Percentiles rank a stretch among this genome's conserved stretches.
phyloP scores from a whole-genome alignment of 345 rosid species.

The Citrus inodora region DNA sequence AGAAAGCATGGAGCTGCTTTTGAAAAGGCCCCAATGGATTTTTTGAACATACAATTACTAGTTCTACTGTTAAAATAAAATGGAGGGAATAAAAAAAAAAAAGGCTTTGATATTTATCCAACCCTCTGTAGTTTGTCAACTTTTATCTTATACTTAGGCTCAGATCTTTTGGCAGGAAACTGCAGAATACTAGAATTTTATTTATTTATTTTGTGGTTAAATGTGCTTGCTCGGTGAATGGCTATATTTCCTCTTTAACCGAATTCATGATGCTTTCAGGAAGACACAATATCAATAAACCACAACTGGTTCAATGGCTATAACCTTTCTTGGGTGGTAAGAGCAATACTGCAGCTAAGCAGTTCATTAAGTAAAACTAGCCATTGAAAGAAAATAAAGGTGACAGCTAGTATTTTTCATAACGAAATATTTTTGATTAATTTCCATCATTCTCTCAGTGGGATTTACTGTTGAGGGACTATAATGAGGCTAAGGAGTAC shows the following conservation, averaged over 20 bases:
- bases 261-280: constrained; percentile 45
- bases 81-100: background rate
- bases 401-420: background rate
- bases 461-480: constrained; percentile 79
- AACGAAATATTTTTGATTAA: background rate
- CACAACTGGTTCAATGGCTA: constrained; percentile 93
- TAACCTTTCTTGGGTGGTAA: constrained; percentile 87
- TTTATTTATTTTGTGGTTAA: background rate
- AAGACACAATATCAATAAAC: constrained; percentile 88
- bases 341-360: constrained; percentile 14
- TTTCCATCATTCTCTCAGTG: constrained; percentile 45
- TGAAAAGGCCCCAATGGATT: background rate
- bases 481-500: constrained; percentile 71
- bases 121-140: background rate
- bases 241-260: constrained; percentile 5
- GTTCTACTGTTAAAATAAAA: background rate
- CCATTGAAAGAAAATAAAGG: constrained; percentile 1
- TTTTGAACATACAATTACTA: background rate
- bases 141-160: background rate
- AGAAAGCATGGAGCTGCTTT: constrained; percentile 4
- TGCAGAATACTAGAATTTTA: too few relatives aligned
- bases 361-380: constrained; percentile 8
- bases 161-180: background rate
- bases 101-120: background rate
- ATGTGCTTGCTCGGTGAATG: background rate